phyloP scores from a whole-genome alignment of 2,329 filamentous ascomycete species.

The Tolypocladium sp. region DNA sequence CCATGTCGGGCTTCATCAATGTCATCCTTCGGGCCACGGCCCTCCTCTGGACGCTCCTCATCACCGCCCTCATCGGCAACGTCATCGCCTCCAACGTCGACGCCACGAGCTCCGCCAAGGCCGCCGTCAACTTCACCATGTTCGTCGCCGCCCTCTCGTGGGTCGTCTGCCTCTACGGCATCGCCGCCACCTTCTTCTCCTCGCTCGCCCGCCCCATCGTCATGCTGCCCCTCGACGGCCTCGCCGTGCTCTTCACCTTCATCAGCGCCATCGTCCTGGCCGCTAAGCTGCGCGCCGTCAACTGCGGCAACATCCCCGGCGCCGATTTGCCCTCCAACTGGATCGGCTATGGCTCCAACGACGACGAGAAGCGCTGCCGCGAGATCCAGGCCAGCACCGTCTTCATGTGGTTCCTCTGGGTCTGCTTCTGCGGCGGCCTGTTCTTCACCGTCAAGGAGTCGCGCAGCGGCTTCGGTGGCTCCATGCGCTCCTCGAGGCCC shows the following conservation, averaged over 20 bases:
- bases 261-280: conserved; percentile 62
- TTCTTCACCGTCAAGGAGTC: conserved; percentile 46
- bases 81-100: conserved; percentile 42
- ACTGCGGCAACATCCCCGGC: conserved; percentile 48
- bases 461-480: conserved; percentile 34
- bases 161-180: conserved; percentile 55
- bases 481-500: conserved; percentile 33
- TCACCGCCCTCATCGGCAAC: conserved; percentile 49
- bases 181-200: conserved; percentile 46
- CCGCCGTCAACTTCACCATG: conserved; percentile 56
- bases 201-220: conserved; percentile 41
- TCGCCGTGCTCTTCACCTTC: conserved; percentile 60
- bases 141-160: conserved; percentile 60
- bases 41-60: conserved; percentile 42
- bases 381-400: conserved; percentile 66
- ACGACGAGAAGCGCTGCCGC: conserved; percentile 58
- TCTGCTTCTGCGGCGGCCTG: conserved; percentile 46
- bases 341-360: conserved; percentile 52
- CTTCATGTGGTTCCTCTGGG: conserved; percentile 74
- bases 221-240: conserved; percentile 45
- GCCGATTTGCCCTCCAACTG: conserved; percentile 30
- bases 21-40: conserved; percentile 38
- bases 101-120: conserved; percentile 29
- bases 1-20: conserved; percentile 29
- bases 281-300: conserved; percentile 57